Evolutionary conservation across 2,329 filamentous ascomycete species (phyloP).

Genomic region (Trichoderma sp.): DNA sequence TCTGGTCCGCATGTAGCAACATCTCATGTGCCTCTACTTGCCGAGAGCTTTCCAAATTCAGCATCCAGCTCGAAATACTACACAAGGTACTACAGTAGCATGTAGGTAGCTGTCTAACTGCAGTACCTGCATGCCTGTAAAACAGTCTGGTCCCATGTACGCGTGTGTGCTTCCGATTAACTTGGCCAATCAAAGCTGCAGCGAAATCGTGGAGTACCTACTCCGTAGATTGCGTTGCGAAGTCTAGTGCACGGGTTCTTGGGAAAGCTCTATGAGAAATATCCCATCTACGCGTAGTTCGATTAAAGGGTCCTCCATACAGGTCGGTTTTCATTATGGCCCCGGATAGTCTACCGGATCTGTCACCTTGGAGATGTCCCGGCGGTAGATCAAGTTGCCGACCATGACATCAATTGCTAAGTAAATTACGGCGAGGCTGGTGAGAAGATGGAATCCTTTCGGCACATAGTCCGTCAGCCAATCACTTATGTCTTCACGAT

Average conservation of each 20-base stretch:
- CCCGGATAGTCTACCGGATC: not conserved
- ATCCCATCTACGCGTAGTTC: not conserved
- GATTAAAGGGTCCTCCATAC: not conserved
- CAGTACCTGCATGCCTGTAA: not conserved
- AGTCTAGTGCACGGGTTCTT: not conserved
- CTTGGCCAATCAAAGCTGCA: not conserved
- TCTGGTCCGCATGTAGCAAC: not conserved
- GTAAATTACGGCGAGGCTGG: not conserved
- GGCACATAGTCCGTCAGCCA: not conserved
- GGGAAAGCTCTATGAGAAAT: not conserved
- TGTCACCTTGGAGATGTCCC: not conserved
- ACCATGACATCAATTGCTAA: not conserved
- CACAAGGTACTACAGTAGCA: not conserved
- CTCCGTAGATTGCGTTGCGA: not conserved
- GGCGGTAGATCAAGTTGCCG: not conserved
- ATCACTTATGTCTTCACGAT: not conserved
- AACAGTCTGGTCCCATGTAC: not conserved
- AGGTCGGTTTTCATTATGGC: not conserved
- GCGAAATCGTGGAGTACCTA: not conserved
- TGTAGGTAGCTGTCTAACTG: not conserved
- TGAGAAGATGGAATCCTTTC: not conserved
- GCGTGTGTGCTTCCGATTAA: not conserved
- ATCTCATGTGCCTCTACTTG: not conserved
- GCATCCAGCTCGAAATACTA: not conserved
- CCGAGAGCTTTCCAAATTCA: not conserved